Percentiles rank a stretch among this genome's conserved stretches.
Conservation (phyloP, 2,329 filamentous ascomycete species). For the Colletotrichum higginsianum region DNA sequence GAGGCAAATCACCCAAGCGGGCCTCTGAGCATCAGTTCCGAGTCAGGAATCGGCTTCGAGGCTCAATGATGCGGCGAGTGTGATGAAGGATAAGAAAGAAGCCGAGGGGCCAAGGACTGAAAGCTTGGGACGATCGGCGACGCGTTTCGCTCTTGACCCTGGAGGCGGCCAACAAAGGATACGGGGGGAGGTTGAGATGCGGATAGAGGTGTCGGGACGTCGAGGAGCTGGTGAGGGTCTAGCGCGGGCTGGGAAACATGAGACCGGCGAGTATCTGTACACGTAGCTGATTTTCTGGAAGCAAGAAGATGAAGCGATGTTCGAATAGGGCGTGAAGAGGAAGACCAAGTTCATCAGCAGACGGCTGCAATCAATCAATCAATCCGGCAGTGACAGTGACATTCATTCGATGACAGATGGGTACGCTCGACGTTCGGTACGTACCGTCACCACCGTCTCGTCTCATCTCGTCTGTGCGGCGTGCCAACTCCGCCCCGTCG, state of each 20-base stretch:
- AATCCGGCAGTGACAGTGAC: conserved; percentile 12
- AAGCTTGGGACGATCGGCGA: conserved; percentile 33
- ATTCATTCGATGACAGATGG: not conserved
- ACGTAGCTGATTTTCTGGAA: too few relatives aligned
- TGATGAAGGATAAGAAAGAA: conserved; percentile 8
- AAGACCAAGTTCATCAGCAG: too few relatives aligned
- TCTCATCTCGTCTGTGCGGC: conserved; percentile 12
- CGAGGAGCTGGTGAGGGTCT: not conserved
- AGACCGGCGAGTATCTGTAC: not conserved
- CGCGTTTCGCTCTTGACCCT: conserved; percentile 7
- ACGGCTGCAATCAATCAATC: not conserved
- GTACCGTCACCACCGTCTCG: conserved; percentile 13
- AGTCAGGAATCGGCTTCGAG: conserved; percentile 32
- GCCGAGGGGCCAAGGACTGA: conserved; percentile 30
- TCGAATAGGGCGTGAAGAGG: too few relatives aligned
- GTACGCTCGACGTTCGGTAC: not conserved
- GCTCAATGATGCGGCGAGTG: conserved; percentile 27
- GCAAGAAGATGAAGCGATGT: not conserved
- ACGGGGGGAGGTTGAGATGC: not conserved
- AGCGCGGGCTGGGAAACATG: not conserved
- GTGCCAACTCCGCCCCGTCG: not conserved
- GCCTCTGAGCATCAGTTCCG: conserved; percentile 24
- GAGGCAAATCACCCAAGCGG: conserved; percentile 16
- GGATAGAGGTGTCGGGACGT: not conserved
- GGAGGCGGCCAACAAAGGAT: conserved; percentile 3